Evolutionary conservation across 345 rosid species (phyloP), one percentile per base, ranked within the genome.

Genomic region (Sisymbrium irio): DNA sequence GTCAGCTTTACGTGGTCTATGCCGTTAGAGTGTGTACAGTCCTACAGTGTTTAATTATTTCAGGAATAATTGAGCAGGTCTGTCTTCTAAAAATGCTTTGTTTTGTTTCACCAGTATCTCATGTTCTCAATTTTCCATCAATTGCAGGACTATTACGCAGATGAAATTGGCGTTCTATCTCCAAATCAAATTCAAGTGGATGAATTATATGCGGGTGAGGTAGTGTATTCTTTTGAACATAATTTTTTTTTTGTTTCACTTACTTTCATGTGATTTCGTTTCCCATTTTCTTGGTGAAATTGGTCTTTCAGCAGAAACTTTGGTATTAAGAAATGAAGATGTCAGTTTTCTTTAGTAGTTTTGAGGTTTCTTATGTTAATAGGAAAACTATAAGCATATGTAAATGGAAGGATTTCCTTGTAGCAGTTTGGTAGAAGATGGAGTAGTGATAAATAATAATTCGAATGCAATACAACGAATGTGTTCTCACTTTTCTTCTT

Each of bases 151-250:
- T 95, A 91, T 80, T 82, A 62, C 70, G 97, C 88, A 12, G 99
- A 95, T 84, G 99, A 95, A 82, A 81, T 95, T 12, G 99, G 99
- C 60, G 99, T 95, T 75, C 65, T 95, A 42, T 95, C 98, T 75
- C 98, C 98, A 44, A 89, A 80, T 64, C 98, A 94, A 83, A 73
- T 94, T 88, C 91, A 91, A 82, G 97, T 87, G 78, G 88, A 85
- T 53, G 96, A 89, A 75, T 76, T 95, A 78, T 90, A 78, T 83
- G 92, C 97, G 56, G 99, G 99, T 77, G 99, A 95, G 95, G 99
- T 94, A 91, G 83, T 81, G 61, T 75, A 63, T 51, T 75, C 69
- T 39, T 74, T 71, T 59, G 28, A 57, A 71, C 68, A 59, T 50
- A 7, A 3, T 54, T 62, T 50, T 50, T 62, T 20, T 55, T 40